Evolutionary conservation across 2,329 filamentous ascomycete genomes (phyloP), one percentile per base, ranked within the genome.

Genomic region (Cercospora zeina): DNA sequence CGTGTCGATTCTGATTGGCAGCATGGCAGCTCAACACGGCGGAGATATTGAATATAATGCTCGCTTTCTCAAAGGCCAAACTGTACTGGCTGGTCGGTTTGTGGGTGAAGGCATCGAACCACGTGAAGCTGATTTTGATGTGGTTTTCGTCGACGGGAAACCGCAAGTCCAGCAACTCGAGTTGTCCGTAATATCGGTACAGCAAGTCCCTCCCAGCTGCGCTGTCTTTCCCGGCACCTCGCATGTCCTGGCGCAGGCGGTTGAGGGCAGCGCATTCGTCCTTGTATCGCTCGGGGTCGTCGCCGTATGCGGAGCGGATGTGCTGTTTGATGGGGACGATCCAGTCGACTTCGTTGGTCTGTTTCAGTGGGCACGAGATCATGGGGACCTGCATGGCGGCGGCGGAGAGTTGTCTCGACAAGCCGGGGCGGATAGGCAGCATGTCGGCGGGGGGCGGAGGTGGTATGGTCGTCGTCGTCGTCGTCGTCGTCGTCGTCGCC

Each of bases 101-200:
- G 76, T 96, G 93, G 49, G 95, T 99, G 75, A 99, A 99, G n/a
- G 96, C 95, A 77, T 99, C 95, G 79, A 96, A 97, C 95, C 95
- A 99, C 67, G 93, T 97, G 75, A 99, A 99, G 7, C 90, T 91
- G 72, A 99, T 96, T 80, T 97, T 97, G 80, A 99, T 97, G 74
- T 99, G 93, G 73, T 96, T 95, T 80, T 99, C 95, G 71, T 99
- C 95, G 50, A 99, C 92, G 0, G 96, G 96, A 74, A 99, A 99
- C 64, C 95, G 85, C 72, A 99, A 80, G 76, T 99, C 95, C 65
- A 99, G 81, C 57, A 99, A 82, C 79, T 99, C 95, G 62, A 99
- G 85, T 79, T 99, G 95, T 42, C 93, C 95, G 75, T 99, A 99
- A 79, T 99, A 99, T 75, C 95, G 86, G 77, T 99, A 99, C 55